Base-by-base conservation (phyloP, 345 rosid species). In the Aethionema arabicum region DNA sequence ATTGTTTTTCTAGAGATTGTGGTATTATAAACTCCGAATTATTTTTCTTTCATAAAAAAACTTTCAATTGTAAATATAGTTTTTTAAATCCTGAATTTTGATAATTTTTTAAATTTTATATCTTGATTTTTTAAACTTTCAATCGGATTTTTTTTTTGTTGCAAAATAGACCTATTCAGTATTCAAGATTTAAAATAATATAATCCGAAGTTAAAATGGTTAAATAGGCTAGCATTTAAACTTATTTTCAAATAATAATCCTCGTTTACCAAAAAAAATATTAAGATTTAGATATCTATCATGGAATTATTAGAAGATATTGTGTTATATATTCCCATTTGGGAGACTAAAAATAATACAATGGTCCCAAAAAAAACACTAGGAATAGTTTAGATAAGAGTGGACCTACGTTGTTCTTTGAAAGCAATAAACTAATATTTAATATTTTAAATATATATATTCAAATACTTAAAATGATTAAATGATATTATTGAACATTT, bases 341-440 rank as follows among this genome's bases (percentile, higher is more conserved):
- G 37, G 65, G 59, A 30, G 64, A 63, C 60, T 16, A 11, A 33
- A 51, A 11, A 54, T 8, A 69, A 47, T 29, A 47, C 27, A 55
- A 14, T 64, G 74, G 75, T 63, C 74, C 75, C 70, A 51, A 51
- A 3, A 30, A 30, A 63, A 49, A 41, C 27, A 41, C 27, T 2
- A 71, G 65, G 66, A 57, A 55, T 63, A 30, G 43, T 16, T 37
- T n/a, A 41, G 66, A 71, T 64, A 71, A 71, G 70, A 64, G 56
- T 64, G 61, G 66, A 67, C 65, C 74, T 64, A 65, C 61, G 15
- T 37, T 2, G 8, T 14, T 59, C 11, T 31, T 21, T 44, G 70
- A 51, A 64, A 64, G 50, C 61, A 61, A 64, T 52, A 12, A 71
- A 49, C 75, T 36, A 58, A 14, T n/a, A 13, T 49, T 27, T 48